phyloP scores from a whole-genome alignment of 257 asterid genomes.

The Solanum ahanhuiri region DNA sequence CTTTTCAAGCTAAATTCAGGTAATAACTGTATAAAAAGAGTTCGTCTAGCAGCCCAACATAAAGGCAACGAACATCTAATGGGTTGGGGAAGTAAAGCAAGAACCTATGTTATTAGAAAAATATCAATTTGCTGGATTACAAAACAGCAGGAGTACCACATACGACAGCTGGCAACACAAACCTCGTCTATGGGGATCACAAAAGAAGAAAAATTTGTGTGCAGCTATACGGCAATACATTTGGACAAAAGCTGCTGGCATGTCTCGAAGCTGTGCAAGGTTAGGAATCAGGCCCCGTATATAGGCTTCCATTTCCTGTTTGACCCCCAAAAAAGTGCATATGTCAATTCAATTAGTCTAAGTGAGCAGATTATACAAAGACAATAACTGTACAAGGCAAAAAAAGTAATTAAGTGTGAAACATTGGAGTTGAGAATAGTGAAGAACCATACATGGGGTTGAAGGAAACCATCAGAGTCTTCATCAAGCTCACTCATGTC shows the following conservation, averaged over 20 bases:
- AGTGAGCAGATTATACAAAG: background rate
- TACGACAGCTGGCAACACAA: background rate
- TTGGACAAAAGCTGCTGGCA: constrained; percentile 90
- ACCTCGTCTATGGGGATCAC: constrained; percentile 99
- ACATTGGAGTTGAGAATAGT: constrained; percentile 10
- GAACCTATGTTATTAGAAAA: background rate
- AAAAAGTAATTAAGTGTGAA: background rate
- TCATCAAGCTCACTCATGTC: constrained; percentile 99
- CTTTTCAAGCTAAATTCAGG: constrained; percentile 1
- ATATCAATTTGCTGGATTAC: background rate
- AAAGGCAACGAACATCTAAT: background rate
- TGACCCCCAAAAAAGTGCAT: background rate
- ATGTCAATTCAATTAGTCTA: background rate
- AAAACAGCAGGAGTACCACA: background rate
- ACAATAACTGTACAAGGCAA: background rate
- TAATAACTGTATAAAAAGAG: background rate
- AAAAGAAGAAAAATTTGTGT: constrained; percentile 96
- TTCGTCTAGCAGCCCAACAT: background rate
- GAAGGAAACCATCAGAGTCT: constrained; percentile 99
- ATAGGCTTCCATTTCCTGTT: constrained; percentile 93
- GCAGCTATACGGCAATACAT: constrained; percentile 99
- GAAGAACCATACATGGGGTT: constrained; percentile 64
- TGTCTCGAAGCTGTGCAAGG: constrained; percentile 86
- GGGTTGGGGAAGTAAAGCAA: background rate
- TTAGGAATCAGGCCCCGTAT: constrained; percentile 96